These are phyloP conservation scores for Coccomyxa sp. DNA, from an alignment of 139 green algal species.

Conservation along the genomic window DNA sequence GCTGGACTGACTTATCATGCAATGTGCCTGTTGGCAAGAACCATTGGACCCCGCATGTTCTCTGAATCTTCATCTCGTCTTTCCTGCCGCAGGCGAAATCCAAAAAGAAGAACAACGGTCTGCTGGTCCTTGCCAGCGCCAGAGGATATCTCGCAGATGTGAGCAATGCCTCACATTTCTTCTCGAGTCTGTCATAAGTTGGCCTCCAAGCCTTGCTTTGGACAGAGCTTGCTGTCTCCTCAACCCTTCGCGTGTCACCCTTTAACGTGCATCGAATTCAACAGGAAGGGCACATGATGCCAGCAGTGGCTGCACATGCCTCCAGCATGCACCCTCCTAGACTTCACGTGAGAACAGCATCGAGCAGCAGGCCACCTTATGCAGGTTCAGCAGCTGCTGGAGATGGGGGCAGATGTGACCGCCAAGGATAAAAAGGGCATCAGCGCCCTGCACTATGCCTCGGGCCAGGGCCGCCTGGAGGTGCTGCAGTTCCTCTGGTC, in stretches of 20 bases:
- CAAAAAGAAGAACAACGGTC: slow-evolving; percentile 44
- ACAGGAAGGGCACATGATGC: not conserved
- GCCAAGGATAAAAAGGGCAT: slow-evolving; percentile 53
- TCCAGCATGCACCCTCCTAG: too few species aligned
- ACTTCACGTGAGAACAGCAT: too few species aligned
- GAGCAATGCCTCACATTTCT: slow-evolving; percentile 4
- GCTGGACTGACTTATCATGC: too few species aligned
- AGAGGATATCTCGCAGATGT: slow-evolving; percentile 63
- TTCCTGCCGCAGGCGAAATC: slow-evolving; percentile 30
- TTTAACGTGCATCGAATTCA: not conserved
- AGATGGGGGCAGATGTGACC: slow-evolving; percentile 41
- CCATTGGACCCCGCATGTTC: too few species aligned
- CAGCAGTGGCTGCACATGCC: not conserved
- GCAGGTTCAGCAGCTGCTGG: slow-evolving; percentile 57
- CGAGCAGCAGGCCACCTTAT: not conserved
- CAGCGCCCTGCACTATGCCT: slow-evolving; percentile 59
- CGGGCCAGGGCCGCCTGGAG: slow-evolving; percentile 44
- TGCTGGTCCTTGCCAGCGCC: slow-evolving; percentile 62
- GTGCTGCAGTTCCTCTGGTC: slow-evolving; percentile 50
- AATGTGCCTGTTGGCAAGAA: too few species aligned
- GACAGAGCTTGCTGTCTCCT: too few species aligned
- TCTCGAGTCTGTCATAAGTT: not conserved
- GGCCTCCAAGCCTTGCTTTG: too few species aligned
- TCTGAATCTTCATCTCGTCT: too few species aligned
- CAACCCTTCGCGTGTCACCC: not conserved